These are phyloP conservation scores for Kwoniella dejecticola DNA, from an alignment of 768 basidiomycete species.

Conservation along the genomic window DNA sequence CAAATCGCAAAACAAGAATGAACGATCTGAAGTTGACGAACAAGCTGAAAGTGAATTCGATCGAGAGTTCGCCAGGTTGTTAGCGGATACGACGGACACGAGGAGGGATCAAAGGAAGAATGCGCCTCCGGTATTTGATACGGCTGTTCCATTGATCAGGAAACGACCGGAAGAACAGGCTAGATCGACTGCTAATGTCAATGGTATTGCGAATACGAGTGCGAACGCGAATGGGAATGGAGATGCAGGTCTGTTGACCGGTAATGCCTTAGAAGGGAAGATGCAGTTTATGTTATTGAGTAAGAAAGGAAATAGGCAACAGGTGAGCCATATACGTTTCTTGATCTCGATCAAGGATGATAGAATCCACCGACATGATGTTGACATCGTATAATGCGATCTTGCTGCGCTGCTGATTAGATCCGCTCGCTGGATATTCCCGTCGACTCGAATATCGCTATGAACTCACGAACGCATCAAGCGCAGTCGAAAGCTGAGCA, in stretches of 20 bases:
- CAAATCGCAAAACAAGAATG: constrained; percentile 60
- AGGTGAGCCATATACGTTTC: constrained; percentile 61
- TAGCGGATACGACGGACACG: constrained; percentile 84
- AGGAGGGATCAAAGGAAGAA: constrained; percentile 80
- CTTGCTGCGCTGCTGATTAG: constrained; percentile 57
- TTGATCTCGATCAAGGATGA: not conserved
- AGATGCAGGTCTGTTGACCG: constrained; percentile 53
- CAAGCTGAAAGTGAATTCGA: constrained; percentile 92
- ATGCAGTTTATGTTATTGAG: constrained; percentile 94
- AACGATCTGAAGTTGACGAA: constrained; percentile 76
- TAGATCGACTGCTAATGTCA: not conserved
- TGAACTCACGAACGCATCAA: constrained; percentile 88
- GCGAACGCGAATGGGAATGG: constrained; percentile 28
- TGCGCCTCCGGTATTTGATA: constrained; percentile 84
- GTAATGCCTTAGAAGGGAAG: constrained; percentile 56
- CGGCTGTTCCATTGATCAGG: constrained; percentile 67
- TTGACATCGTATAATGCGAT: constrained; percentile 2
- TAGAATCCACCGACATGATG: too few relatives aligned
- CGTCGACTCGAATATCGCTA: constrained; percentile 78
- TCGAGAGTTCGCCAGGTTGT: constrained; percentile 91
- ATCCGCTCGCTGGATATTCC: constrained; percentile 87
- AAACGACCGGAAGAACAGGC: constrained; percentile 57
- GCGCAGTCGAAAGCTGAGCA: constrained; percentile 94
- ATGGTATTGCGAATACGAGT: not conserved
- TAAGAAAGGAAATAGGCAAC: constrained; percentile 89